A percentile compares a stretch with the other conserved stretches of the same genome.
Conservation (phyloP, 108 stramenopile genomes). For the Fragilariopsis cylindrus region DNA sequence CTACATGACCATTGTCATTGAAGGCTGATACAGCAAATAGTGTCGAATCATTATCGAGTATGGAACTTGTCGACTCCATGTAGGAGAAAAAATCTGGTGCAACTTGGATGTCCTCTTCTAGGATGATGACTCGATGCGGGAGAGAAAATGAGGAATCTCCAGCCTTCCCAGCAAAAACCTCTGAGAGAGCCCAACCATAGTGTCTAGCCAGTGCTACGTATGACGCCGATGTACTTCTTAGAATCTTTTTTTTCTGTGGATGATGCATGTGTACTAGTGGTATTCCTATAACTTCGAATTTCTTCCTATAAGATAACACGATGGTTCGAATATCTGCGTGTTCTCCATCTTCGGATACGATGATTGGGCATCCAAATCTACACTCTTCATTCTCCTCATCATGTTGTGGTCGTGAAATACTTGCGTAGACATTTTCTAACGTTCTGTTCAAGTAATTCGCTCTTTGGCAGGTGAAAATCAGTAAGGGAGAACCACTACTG, state of each 20-base stretch:
- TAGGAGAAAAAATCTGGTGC: slow-evolving; percentile 91
- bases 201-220: slow-evolving; percentile 75
- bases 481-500: slow-evolving; percentile 56
- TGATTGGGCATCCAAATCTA: slow-evolving; percentile 61
- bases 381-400: slow-evolving; percentile 32
- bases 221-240: slow-evolving; percentile 27
- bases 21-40: slow-evolving; percentile 91
- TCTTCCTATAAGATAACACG: slow-evolving; percentile 41
- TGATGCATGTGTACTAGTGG: slow-evolving; percentile 66
- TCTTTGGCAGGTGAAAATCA: slow-evolving; percentile 80
- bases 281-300: slow-evolving; percentile 50
- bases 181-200: slow-evolving; percentile 81
- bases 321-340: slow-evolving; percentile 44
- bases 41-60: slow-evolving; percentile 73
- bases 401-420: slow-evolving; percentile 34
- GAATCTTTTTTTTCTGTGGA: slow-evolving; percentile 14
- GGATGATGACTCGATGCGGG: slow-evolving; percentile 73
- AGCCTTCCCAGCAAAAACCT: slow-evolving; percentile 61
- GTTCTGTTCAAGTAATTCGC: slow-evolving; percentile 73
- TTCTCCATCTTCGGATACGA: slow-evolving; percentile 87
- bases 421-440: slow-evolving; percentile 52
- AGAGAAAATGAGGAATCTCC: slow-evolving; percentile 16
- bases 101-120: slow-evolving; percentile 92
- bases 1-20: slow-evolving; percentile 88
- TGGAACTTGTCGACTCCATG: slow-evolving; percentile 76